These are phyloP conservation scores for Sungouiella blattae DNA, from an alignment of 805 yeast genomes.

Conservation along the genomic window DNA sequence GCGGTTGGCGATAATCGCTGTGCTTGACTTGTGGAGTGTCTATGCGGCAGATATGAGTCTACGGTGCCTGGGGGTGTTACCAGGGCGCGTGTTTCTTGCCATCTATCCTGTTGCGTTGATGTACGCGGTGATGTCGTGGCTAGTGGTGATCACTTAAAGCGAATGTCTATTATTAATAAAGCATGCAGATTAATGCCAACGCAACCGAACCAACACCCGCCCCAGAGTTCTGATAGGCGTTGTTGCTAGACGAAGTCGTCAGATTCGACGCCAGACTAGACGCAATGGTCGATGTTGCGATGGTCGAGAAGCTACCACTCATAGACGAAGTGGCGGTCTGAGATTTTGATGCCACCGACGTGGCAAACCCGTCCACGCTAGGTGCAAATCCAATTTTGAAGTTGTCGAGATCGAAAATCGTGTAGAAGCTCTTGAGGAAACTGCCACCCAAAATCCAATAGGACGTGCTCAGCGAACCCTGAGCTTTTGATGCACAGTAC, in stretches of 20 bases:
- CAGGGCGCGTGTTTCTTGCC: conserved; percentile 59
- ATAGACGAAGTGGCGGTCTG: too few species aligned
- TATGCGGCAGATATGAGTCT: conserved; percentile 61
- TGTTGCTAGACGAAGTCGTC: too few species aligned
- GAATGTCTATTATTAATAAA: too few species aligned
- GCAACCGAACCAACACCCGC: too few species aligned
- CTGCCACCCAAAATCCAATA: conserved; percentile 65
- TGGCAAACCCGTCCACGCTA: conserved; percentile 1
- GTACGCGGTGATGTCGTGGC: conserved; percentile 62
- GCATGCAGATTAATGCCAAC: too few species aligned
- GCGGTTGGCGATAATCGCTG: conserved; percentile 43
- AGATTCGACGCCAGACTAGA: too few species aligned
- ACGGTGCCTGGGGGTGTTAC: conserved; percentile 62
- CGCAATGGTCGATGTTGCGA: too few species aligned
- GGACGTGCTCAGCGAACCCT: conserved; percentile 44
- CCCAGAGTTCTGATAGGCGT: too few species aligned
- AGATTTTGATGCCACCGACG: too few species aligned
- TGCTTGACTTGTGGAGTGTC: conserved; percentile 58
- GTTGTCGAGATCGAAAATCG: conserved; percentile 54
- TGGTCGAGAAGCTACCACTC: too few species aligned
- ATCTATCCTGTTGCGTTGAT: conserved; percentile 63
- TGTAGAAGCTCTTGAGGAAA: conserved; percentile 52
- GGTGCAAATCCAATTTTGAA: conserved; percentile 47
- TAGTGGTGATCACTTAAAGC: conserved; percentile 60
- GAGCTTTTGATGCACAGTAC: conserved; percentile 62